Conservation (phyloP, 331 rosid genomes). For the Quercus phellos region DNA sequence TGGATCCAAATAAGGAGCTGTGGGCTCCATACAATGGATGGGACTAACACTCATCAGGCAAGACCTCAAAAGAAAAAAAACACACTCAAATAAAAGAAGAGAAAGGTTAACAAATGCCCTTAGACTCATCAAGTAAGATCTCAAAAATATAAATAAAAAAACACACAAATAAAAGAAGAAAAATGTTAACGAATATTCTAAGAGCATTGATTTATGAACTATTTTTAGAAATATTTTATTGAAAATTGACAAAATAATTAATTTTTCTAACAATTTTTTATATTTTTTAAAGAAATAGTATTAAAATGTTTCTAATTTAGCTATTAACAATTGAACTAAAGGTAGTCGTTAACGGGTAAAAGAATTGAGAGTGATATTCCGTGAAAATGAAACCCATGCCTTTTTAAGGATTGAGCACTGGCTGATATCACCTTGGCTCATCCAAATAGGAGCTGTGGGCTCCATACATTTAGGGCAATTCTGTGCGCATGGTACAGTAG, state of each 20-base stretch:
- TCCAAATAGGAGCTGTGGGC: constrained; percentile 38
- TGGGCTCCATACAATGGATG: constrained; percentile 15
- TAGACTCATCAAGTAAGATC: background rate
- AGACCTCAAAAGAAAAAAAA: background rate
- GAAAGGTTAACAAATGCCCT: too few relatives aligned
- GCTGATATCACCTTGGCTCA: constrained; percentile 1
- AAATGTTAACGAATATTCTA: too few relatives aligned
- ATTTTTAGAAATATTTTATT: too few relatives aligned
- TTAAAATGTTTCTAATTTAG: rapidly evolving
- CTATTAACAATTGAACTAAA: too few relatives aligned
- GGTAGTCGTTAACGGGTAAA: rapidly evolving
- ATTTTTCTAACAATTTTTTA: too few relatives aligned
- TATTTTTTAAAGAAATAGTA: too few relatives aligned
- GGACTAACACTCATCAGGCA: constrained; percentile 29
- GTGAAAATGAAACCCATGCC: constrained; percentile 11
- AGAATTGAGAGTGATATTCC: background rate
- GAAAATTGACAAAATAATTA: too few relatives aligned
- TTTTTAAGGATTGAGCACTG: constrained; percentile 17
- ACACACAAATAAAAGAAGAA: too few relatives aligned
- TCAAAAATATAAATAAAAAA: background rate
- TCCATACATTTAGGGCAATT: constrained; percentile 31
- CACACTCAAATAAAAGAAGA: background rate
- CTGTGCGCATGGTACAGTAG: constrained; percentile 73
- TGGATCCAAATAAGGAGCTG: constrained; percentile 19
- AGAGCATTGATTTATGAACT: rapidly evolving